Evolutionary conservation across 176 grass and related monocot species (phyloP).

Genomic region (Aegilops umbellulata): DNA sequence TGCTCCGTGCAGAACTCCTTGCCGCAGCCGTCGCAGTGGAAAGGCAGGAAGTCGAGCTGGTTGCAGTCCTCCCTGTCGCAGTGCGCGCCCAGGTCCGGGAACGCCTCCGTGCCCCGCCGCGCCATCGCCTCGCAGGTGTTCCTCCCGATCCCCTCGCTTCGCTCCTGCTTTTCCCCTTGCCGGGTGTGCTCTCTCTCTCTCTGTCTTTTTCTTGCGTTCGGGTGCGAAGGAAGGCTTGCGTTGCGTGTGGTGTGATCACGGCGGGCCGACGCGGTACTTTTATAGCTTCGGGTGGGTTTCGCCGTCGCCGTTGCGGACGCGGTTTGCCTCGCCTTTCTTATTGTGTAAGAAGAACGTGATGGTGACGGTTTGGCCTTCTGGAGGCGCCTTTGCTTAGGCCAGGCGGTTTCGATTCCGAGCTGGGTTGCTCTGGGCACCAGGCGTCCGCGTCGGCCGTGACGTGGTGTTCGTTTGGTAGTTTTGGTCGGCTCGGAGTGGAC

Average conservation of each 20-base stretch:
- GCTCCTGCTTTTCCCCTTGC: background rate
- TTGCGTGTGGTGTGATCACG: background rate
- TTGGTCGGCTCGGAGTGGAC: background rate
- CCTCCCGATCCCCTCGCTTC: background rate
- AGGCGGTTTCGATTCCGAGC: background rate
- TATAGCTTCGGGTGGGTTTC: background rate
- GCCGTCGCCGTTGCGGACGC: background rate
- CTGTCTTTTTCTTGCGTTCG: background rate
- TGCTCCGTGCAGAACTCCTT: conserved; percentile 69
- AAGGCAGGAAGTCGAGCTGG: conserved; percentile 87
- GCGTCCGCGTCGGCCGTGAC: conserved; percentile 12
- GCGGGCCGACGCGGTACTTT: background rate
- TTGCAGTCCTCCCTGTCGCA: conserved; percentile 70
- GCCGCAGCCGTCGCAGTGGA: conserved; percentile 73
- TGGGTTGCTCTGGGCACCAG: background rate
- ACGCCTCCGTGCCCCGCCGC: conserved; percentile 63
- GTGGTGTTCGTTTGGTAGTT: no score
- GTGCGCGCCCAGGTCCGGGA: conserved; percentile 77
- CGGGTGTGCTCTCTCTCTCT: background rate
- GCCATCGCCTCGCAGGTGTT: conserved; percentile 25
- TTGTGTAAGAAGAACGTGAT: background rate
- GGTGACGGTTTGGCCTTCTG: background rate
- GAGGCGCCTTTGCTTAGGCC: background rate
- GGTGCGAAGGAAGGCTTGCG: background rate
- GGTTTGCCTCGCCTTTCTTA: background rate